Base-by-base conservation (phyloP, 1,139 yeast species). In the Kurtzmaniella quercitrusa region DNA sequence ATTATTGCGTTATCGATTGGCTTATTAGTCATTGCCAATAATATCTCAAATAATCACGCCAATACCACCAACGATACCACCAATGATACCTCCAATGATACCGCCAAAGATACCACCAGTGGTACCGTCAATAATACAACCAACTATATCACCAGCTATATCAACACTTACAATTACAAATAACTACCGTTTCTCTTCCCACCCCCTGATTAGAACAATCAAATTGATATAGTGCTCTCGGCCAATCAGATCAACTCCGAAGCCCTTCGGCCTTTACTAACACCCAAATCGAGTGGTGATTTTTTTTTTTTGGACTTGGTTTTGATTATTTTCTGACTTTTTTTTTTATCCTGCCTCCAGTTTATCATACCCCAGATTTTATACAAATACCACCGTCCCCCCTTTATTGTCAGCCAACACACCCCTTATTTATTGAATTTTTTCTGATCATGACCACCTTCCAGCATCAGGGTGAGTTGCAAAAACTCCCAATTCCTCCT, bases 401-500 rank as follows among this genome's bases (percentile, higher is more conserved):
- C 23, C 23, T n/a, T 21, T 4, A 8, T 21, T 4, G 8, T 5
- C 23, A 21, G 7, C 23, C 4, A 8, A 21, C 23, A 6, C 29
- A 9, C 25, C 25, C 19, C 11, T 29, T 31, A 25, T n/a, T 25
- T 38, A 21, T 38, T 27, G 3, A 36, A 12, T 18, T 15, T 16
- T 36, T 19, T 25, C 2, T 7, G n/a, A 21, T 4, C 21, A 51
- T 43, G 46, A 56, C 59, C 56, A 82, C 90, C 3, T 84, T 69
- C 55, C 74, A 75, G 41, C 67, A 68, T 57, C 93, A 85, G 60
- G 77, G 71, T 46, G 63, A 70, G 45, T 69, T 85, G 46, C 64
- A 72, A 46, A 82, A 80, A 58, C 70, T 89, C 31, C 96, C 96
- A 14, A 86, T 89, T 40, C 96, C 96, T 1, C 78, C 80, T 36